These are phyloP conservation scores for Pseudogymnoascus sp. DNA, from an alignment of 2,329 filamentous ascomycete species.

Conservation along the genomic window DNA sequence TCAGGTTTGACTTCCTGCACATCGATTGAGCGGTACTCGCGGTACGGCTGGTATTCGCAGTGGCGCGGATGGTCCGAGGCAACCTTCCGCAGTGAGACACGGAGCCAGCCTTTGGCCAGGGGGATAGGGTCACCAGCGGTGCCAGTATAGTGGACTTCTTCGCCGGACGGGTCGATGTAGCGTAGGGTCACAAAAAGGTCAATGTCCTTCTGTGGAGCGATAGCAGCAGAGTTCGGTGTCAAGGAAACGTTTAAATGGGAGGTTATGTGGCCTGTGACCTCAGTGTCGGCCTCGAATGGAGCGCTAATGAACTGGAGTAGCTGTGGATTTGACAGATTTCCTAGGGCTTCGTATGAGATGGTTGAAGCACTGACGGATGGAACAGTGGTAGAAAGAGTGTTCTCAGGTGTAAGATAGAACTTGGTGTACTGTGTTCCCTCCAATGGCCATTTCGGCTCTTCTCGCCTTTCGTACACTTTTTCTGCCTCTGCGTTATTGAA, in stretches of 20 bases:
- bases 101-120: slow-evolving; percentile 56
- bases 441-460: slow-evolving; percentile 59
- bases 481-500: slow-evolving; percentile 57
- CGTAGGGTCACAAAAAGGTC: slow-evolving; percentile 57
- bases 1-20: slow-evolving; percentile 45
- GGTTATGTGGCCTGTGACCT: slow-evolving; percentile 60
- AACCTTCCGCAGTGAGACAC: slow-evolving; percentile 47
- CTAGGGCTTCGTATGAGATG: slow-evolving; percentile 51
- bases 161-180: slow-evolving; percentile 44
- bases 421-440: slow-evolving; percentile 55
- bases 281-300: slow-evolving; percentile 53
- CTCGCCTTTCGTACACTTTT: slow-evolving; percentile 43
- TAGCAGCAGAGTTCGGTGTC: slow-evolving; percentile 4
- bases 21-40: slow-evolving; percentile 51
- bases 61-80: slow-evolving; percentile 43
- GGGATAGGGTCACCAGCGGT: slow-evolving; percentile 57
- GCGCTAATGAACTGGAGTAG: slow-evolving; percentile 49
- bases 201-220: slow-evolving; percentile 37
- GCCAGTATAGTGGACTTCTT: slow-evolving; percentile 56
- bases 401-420: slow-evolving; percentile 47
- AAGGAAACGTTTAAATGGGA: slow-evolving; percentile 56
- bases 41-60: slow-evolving; percentile 45
- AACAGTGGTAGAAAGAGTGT: slow-evolving; percentile 11
- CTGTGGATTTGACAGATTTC: slow-evolving; percentile 45
- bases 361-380: slow-evolving; percentile 25